Percentiles rank a stretch among this genome's conserved stretches.
Evolutionary conservation across 2,329 filamentous ascomycete species (phyloP).

Genomic region (Xylariaceae sp.): DNA sequence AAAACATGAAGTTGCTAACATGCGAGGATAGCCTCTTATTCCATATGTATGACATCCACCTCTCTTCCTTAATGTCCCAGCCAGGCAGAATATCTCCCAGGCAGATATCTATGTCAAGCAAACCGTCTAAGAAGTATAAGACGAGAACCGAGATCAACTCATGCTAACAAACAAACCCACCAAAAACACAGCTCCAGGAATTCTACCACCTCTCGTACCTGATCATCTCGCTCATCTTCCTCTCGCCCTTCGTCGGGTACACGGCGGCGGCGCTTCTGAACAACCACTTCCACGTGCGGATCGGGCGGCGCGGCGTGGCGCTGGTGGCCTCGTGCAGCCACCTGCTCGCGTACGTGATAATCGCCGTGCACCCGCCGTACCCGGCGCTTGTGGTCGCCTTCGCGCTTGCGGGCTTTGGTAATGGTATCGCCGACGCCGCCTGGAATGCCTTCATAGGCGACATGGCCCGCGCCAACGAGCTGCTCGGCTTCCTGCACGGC

Average conservation of each 20-base stretch:
- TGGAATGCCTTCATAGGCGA: conserved; percentile 67
- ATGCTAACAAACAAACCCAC: not conserved
- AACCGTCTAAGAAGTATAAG: not conserved
- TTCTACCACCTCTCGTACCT: conserved; percentile 54
- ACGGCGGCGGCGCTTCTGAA: conserved; percentile 52
- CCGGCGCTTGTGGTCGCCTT: conserved; percentile 69
- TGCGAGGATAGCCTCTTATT: conserved; percentile 50
- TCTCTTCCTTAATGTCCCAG: not conserved
- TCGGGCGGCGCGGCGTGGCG: conserved; percentile 72
- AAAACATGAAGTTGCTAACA: conserved; percentile 20
- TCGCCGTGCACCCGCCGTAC: conserved; percentile 70
- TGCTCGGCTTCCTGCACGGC: conserved; percentile 71
- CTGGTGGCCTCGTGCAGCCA: conserved; percentile 65
- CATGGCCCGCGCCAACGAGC: conserved; percentile 71
- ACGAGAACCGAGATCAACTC: not conserved
- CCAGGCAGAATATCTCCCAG: too few relatives aligned
- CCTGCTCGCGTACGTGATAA: conserved; percentile 67
- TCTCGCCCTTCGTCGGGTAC: conserved; percentile 54
- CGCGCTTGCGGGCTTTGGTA: conserved; percentile 72
- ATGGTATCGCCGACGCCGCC: conserved; percentile 65
- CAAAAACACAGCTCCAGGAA: conserved; percentile 46
- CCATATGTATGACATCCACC: conserved; percentile 52
- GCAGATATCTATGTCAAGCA: too few relatives aligned
- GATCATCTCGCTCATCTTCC: conserved; percentile 55
- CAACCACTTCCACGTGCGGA: conserved; percentile 46